These are phyloP conservation scores for Miscanthus lutarioriparius DNA, from an alignment of 176 grass and related monocot species.

Conservation along the genomic window DNA sequence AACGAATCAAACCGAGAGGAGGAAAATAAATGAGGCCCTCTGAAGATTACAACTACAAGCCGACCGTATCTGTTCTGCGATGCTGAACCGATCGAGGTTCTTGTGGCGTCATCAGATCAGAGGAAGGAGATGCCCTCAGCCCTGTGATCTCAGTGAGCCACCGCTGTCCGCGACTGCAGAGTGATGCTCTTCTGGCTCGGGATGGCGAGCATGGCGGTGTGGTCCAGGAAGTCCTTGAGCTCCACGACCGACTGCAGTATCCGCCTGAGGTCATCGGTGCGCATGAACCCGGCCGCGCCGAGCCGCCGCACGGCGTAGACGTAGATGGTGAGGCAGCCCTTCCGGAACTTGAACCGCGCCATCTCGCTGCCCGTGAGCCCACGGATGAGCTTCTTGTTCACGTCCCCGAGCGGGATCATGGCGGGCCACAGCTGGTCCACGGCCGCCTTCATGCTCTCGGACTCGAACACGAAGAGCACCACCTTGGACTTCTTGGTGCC, in stretches of 20 bases:
- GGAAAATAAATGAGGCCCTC: slow-evolving; percentile 7
- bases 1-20: slow-evolving; percentile 35
- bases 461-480: slow-evolving; percentile 93
- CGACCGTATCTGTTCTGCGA: slow-evolving; percentile 24
- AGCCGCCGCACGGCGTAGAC: slow-evolving; percentile 87
- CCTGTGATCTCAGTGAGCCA: slow-evolving; percentile 34
- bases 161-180: slow-evolving; percentile 57
- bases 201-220: slow-evolving; percentile 93
- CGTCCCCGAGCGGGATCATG: slow-evolving; percentile 84
- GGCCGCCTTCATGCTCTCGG: slow-evolving; percentile 79
- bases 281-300: slow-evolving; percentile 80
- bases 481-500: slow-evolving; percentile 98
- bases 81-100: slow-evolving; percentile 7
- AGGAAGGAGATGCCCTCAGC: neutral
- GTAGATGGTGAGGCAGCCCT: slow-evolving; percentile 96
- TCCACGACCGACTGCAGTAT: slow-evolving; percentile 74
- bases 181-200: slow-evolving; percentile 95
- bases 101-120: neutral
- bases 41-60: slow-evolving; percentile 26
- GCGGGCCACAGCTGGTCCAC: slow-evolving; percentile 86
- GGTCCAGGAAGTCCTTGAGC: slow-evolving; percentile 90
- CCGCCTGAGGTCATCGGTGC: slow-evolving; percentile 71
- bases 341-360: slow-evolving; percentile 96
- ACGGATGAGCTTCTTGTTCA: slow-evolving; percentile 94
- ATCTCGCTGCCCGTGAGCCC: slow-evolving; percentile 88